Percentiles rank a stretch among this genome's conserved stretches.
phyloP scores from a whole-genome alignment of 495 filamentous ascomycete genomes.

The Cercophora newfieldiana region DNA sequence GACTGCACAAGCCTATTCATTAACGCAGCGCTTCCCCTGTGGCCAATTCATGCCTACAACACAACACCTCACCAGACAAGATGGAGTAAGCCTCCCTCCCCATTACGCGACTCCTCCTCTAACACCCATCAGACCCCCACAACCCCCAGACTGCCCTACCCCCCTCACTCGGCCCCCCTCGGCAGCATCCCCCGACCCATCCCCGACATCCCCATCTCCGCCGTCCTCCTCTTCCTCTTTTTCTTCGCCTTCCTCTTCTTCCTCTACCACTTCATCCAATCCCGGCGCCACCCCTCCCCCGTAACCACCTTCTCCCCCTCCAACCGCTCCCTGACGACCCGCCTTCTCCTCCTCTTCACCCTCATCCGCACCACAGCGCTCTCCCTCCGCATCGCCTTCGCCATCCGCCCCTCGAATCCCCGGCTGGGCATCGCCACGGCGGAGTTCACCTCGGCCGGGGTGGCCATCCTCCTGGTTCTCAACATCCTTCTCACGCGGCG shows the following conservation, averaged over 20 bases:
- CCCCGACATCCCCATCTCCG: constrained; percentile 63
- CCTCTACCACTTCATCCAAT: background rate
- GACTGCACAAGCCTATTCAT: too few relatives aligned
- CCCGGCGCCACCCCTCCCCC: too few relatives aligned
- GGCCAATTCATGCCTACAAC: too few relatives aligned
- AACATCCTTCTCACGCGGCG: constrained; percentile 76
- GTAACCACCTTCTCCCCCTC: background rate
- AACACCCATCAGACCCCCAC: background rate
- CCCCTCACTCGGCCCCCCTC: background rate
- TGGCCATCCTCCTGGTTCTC: constrained; percentile 68
- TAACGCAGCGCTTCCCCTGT: too few relatives aligned
- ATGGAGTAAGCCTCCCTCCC: too few relatives aligned
- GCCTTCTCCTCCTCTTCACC: constrained; percentile 13
- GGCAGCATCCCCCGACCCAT: constrained; percentile 9
- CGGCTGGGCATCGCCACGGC: constrained; percentile 57
- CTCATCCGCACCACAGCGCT: constrained; percentile 59
- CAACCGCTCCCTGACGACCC: background rate
- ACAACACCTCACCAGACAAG: too few relatives aligned
- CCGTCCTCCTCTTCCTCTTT: constrained; percentile 67
- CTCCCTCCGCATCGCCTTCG: constrained; percentile 59
- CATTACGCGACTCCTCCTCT: background rate
- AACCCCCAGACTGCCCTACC: background rate
- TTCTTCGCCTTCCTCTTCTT: constrained; percentile 21
- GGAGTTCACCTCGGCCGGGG: constrained; percentile 69
- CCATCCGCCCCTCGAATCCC: constrained; percentile 35